These are phyloP conservation scores for Acacia pycnantha DNA, from an alignment of 331 rosid species.

Conservation along the genomic window DNA sequence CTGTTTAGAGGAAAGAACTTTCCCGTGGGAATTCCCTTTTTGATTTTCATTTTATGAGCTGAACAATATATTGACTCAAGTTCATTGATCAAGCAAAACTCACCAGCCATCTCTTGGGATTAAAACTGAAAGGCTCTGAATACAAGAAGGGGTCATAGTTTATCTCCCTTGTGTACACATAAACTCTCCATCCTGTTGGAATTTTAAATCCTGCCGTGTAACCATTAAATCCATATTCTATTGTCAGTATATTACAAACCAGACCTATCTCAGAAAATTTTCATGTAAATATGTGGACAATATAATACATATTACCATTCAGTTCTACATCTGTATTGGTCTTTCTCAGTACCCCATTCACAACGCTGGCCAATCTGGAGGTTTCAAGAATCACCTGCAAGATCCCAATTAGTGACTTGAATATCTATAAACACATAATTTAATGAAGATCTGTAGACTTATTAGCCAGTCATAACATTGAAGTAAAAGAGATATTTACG, in stretches of 20 bases:
- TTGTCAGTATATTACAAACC: background rate
- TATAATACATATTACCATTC: conserved; percentile 50
- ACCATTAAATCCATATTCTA: background rate
- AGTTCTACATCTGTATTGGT: conserved; percentile 60
- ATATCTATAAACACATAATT: background rate
- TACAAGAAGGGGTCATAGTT: conserved; percentile 63
- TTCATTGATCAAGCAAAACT: conserved; percentile 8
- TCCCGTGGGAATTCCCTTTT: no score
- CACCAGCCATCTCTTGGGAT: conserved; percentile 88
- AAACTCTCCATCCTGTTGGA: conserved; percentile 86
- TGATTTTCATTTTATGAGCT: no score
- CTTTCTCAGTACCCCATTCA: conserved; percentile 74
- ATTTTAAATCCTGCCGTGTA: conserved; percentile 52
- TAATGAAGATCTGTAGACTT: background rate
- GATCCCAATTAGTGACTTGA: background rate
- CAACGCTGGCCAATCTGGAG: conserved; percentile 68
- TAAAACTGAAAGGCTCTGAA: conserved; percentile 63
- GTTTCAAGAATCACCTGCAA: conserved; percentile 73
- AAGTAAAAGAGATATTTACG: conserved; percentile 37
- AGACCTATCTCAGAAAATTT: background rate
- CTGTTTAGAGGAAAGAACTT: no score
- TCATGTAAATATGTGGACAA: conserved; percentile 5
- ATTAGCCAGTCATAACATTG: background rate
- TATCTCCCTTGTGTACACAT: conserved; percentile 70
- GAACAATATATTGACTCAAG: background rate